Percentiles rank a stretch among this genome's conserved stretches.
Evolutionary conservation across 2,329 filamentous ascomycete species (phyloP).

Genomic region (Ceratocystis ficicola): DNA sequence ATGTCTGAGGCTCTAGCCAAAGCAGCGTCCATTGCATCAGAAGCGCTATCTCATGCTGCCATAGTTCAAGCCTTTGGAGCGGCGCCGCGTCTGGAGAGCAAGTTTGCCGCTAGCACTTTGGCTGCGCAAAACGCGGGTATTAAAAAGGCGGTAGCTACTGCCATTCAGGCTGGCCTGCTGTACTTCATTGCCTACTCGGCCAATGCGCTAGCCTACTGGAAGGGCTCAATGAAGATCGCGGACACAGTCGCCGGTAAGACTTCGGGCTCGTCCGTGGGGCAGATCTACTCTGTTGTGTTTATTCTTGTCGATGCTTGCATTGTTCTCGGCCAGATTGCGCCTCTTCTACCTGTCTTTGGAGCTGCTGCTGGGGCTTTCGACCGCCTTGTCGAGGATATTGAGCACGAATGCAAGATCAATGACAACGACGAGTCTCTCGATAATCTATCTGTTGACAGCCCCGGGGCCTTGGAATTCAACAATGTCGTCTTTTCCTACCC

Average conservation of each 20-base stretch:
- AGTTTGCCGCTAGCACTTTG: conserved; percentile 43
- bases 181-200: conserved; percentile 58
- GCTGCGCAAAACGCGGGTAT: conserved; percentile 41
- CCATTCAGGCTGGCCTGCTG: conserved; percentile 46
- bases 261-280: conserved; percentile 32
- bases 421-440: conserved; percentile 27
- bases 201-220: conserved; percentile 57
- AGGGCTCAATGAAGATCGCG: conserved; percentile 45
- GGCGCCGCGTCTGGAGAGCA: conserved; percentile 44
- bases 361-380: conserved; percentile 46
- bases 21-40: conserved; percentile 51
- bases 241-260: conserved; percentile 30
- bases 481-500: conserved; percentile 37
- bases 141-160: conserved; percentile 46
- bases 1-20: conserved; percentile 44
- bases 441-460: conserved; percentile 22
- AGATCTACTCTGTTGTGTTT: conserved; percentile 53
- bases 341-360: conserved; percentile 49
- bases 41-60: conserved; percentile 46
- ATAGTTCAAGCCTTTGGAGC: conserved; percentile 55
- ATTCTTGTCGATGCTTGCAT: conserved; percentile 53
- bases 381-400: conserved; percentile 47
- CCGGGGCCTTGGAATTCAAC: conserved; percentile 35
- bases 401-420: conserved; percentile 38
- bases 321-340: conserved; percentile 50